Evolutionary conservation across 257 asterid genomes (phyloP).

Genomic region (Perilla frutescens): DNA sequence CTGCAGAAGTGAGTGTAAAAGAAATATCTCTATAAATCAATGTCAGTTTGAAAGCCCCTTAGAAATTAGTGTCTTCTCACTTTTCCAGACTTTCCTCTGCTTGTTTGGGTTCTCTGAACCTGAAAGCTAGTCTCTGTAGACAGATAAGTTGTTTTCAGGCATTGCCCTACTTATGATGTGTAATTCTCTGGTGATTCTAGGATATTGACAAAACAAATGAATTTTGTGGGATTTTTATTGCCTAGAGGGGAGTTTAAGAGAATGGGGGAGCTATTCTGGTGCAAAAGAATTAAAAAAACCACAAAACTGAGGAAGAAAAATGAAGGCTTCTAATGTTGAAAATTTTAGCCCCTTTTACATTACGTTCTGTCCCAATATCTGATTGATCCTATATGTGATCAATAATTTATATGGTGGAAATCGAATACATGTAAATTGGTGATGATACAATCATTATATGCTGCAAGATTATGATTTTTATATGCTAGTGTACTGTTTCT

Average conservation of each 20-base stretch:
- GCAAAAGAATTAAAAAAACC: neutral
- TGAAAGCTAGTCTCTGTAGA: neutral
- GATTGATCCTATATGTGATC: neutral
- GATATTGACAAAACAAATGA: neutral
- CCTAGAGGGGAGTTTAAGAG: slow-evolving; percentile 1
- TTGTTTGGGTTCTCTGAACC: neutral
- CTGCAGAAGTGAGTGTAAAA: neutral
- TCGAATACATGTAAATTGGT: neutral
- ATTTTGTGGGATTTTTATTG: neutral
- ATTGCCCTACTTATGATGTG: no score
- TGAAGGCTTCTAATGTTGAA: neutral
- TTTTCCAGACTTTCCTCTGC: neutral
- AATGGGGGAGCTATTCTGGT: neutral
- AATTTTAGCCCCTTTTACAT: neutral
- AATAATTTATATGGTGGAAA: no score
- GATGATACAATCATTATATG: neutral
- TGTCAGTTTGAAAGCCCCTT: neutral
- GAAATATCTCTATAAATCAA: neutral
- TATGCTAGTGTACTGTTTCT: neutral
- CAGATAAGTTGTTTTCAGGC: neutral
- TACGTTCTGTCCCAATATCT: neutral
- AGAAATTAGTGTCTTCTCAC: neutral
- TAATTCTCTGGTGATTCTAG: neutral
- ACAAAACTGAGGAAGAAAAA: slow-evolving; percentile 1
- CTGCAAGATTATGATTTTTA: neutral